Evolutionary conservation across 2,329 filamentous ascomycete species (phyloP), one percentile per base, ranked within the genome.

Genomic region (Lasiodiplodia sp.): DNA sequence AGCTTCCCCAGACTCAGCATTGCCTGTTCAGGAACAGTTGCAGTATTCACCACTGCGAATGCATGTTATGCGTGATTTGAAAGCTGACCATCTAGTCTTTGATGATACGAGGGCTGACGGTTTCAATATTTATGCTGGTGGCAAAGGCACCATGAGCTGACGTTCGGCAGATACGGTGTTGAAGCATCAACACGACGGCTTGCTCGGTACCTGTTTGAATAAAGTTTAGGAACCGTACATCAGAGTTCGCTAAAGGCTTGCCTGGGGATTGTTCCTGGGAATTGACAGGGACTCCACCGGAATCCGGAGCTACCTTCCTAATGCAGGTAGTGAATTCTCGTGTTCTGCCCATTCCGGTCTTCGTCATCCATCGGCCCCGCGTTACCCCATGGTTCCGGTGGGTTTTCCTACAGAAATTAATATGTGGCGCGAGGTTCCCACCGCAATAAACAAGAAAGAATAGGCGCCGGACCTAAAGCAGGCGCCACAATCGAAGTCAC

Each of bases 301-400:
- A 49, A 34, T 5, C 25, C 38, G 40, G 34, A 62, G 40, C 10
- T 18, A 51, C 58, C 58, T 62, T 62, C 58, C 58, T 47, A 49
- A 49, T 49, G 8, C 21, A 49, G 40, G 40, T 18, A 25, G 40
- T 18, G 16, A 34, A 14, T 34, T 31, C 40, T 49, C 58, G 58
- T 62, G 31, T 62, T 62, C 21, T 8, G 8, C 40, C 40, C 21
- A 49, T 10, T 23, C n/a, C 47, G n/a, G 14, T 18, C n/a, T 16
- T 28, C n/a, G 18, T 52, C 47, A 21, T 12, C 47, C 47, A 64
- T n/a, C 31, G 31, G 40, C 51, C 60, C 60, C 60, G 44, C 44
- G 44, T 38, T 52, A 64, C 60, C 47, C 60, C 60, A 18, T 37
- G 23, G 16, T 52, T 28, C 60, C 60, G 60, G 60, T 64, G 60